A percentile compares a stretch with the other conserved stretches of the same genome.
Evolutionary conservation across 768 basidiomycete species (phyloP).

Genomic region (Atractiella rhizophila): DNA sequence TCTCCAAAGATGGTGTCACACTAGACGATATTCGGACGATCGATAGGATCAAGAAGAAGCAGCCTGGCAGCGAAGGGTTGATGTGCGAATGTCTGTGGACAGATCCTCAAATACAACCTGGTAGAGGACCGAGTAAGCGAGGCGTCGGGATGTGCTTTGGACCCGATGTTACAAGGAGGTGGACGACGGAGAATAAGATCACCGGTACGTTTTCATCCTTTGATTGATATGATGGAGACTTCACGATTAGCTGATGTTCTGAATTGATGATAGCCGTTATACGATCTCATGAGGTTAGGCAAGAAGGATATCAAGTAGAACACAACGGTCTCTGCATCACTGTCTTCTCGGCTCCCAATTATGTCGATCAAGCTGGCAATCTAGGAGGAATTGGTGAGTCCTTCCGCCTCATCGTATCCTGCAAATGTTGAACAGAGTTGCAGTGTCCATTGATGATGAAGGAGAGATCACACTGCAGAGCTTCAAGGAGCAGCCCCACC

Average conservation of each 20-base stretch:
- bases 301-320: constrained; percentile 69
- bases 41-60: constrained; percentile 46
- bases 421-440: not conserved
- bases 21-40: constrained; percentile 77
- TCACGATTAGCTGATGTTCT: constrained; percentile 76
- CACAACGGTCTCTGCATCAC: constrained; percentile 87
- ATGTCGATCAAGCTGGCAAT: constrained; percentile 16
- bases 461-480: constrained; percentile 14
- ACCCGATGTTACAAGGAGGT: constrained; percentile 25
- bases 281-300: constrained; percentile 82
- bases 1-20: constrained; percentile 84
- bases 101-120: constrained; percentile 66
- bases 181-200: constrained; percentile 14
- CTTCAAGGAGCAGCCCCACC: constrained; percentile 13
- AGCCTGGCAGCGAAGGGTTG: constrained; percentile 79
- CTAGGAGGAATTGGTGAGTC: constrained; percentile 1
- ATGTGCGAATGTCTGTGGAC: constrained; percentile 84
- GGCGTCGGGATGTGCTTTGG: constrained; percentile 92
- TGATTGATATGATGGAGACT: constrained; percentile 62
- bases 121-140: constrained; percentile 87
- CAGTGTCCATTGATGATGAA: constrained; percentile 8
- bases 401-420: not conserved
- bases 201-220: no score
- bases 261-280: constrained; percentile 72
- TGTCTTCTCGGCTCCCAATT: constrained; percentile 48